Evolutionary conservation across 2,329 filamentous ascomycete genomes (phyloP).

Genomic region (Phialocephala subalpina): DNA sequence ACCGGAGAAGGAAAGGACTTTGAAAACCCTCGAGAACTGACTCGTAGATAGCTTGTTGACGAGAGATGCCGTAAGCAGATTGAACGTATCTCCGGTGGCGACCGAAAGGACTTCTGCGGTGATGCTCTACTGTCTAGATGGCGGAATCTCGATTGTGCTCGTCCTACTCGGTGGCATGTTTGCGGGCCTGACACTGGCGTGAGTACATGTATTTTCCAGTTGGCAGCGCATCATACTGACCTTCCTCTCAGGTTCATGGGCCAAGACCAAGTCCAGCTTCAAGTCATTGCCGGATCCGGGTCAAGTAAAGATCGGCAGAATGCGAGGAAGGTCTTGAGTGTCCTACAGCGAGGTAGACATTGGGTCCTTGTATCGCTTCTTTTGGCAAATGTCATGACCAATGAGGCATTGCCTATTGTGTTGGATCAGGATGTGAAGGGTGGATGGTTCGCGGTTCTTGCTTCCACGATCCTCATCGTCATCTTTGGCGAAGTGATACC

Average conservation of each 20-base stretch:
- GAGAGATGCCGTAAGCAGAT: slow-evolving; percentile 21
- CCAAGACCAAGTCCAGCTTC: slow-evolving; percentile 92
- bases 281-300: slow-evolving; percentile 85
- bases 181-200: slow-evolving; percentile 89
- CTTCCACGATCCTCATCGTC: slow-evolving; percentile 56
- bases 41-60: slow-evolving; percentile 11
- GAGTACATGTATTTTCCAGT: slow-evolving; percentile 44
- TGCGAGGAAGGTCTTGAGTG: slow-evolving; percentile 78
- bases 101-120: slow-evolving; percentile 19
- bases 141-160: slow-evolving; percentile 25
- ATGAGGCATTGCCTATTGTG: slow-evolving; percentile 93
- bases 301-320: slow-evolving; percentile 83
- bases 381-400: slow-evolving; percentile 94
- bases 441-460: slow-evolving; percentile 66
- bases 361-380: slow-evolving; percentile 96
- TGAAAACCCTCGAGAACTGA: not conserved
- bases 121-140: slow-evolving; percentile 23
- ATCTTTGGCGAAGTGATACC: slow-evolving; percentile 97
- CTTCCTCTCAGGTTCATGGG: slow-evolving; percentile 43
- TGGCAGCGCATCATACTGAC: slow-evolving; percentile 4
- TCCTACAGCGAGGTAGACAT: slow-evolving; percentile 88
- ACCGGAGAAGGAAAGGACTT: not conserved
- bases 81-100: slow-evolving; percentile 12
- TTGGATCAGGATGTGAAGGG: slow-evolving; percentile 91
- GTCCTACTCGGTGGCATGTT: slow-evolving; percentile 83